Base-by-base conservation (phyloP, 495 filamentous ascomycete genomes). In the Trichoderma orchidacearum region DNA sequence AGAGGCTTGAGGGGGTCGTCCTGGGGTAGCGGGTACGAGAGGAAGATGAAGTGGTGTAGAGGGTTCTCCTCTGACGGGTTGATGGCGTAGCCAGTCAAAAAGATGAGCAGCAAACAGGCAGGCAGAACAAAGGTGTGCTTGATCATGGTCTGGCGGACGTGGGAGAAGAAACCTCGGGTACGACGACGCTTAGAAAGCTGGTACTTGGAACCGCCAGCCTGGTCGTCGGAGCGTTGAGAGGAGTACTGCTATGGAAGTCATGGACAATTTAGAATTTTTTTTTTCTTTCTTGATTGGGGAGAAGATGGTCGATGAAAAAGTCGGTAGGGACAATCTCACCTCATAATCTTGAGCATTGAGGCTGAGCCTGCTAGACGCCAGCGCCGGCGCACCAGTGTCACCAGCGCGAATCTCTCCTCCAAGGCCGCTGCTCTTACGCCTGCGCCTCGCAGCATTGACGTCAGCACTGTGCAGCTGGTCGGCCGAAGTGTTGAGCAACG, bases 41-140 rank as follows among this genome's bases (percentile, higher is more conserved):
- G 84, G 80, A 96, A 96, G 68, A 98, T 82, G 63, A 89, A 92
- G 69, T 75, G 78, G 72, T 91, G 79, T 64, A 97, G 65, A 21
- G 89, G 91, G 69, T 97, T 98, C 54, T 82, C 80, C 36, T 84
- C 70, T 57, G 77, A 84, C 11, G 93, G 94, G 67, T 93, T 87
- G 62, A 92, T 63, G 56, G 81, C 81, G 68, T 89, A 96, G 51
- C 84, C 71, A 29, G 72, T 64, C 55, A 91, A 66, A 59, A 90
- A 74, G 65, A 85, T 65, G 52, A 75, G 28, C 58, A 90, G 66
- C 31, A 94, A 70, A 56, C 89, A 66, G 17, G 95, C 76, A 23
- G 94, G 93, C 51, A 86, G 79, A 54, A 91, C 76, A 85, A 85
- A 90, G 36, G 86, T 90, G 66, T 89, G 84, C 64, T 84, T 85